Conservation (phyloP, 768 basidiomycete genomes). For the Pluteus cervinus region DNA sequence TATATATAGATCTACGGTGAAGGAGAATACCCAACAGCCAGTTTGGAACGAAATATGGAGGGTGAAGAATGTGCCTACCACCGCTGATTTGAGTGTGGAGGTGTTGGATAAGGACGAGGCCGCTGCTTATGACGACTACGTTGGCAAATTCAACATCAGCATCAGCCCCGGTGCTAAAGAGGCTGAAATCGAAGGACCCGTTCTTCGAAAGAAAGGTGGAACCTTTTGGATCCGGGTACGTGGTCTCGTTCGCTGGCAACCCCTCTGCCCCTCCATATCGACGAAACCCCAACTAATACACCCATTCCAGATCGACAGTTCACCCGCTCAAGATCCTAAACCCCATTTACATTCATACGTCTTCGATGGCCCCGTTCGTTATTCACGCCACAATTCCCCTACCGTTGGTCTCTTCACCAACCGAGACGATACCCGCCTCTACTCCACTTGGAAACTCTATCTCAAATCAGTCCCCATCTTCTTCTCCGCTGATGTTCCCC, state of each 20-base stretch:
- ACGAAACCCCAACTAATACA: neutral
- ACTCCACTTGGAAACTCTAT: conserved; percentile 78
- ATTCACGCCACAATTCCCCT: conserved; percentile 65
- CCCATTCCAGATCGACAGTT: conserved; percentile 45
- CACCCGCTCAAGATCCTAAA: conserved; percentile 32
- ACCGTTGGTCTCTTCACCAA: conserved; percentile 61
- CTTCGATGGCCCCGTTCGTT: conserved; percentile 72
- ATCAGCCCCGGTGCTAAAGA: conserved; percentile 58
- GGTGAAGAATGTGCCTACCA: conserved; percentile 64
- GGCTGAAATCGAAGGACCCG: conserved; percentile 48
- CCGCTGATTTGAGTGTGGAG: conserved; percentile 52
- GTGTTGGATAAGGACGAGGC: conserved; percentile 68
- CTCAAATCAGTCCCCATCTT: conserved; percentile 52
- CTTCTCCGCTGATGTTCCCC: conserved; percentile 50
- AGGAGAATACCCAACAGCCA: conserved; percentile 47
- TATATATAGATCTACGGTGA: conserved; percentile 60
- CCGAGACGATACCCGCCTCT: conserved; percentile 54
- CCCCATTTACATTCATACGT: conserved; percentile 45
- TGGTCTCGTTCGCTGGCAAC: neutral
- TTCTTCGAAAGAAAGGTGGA: conserved; percentile 45
- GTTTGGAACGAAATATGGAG: conserved; percentile 77
- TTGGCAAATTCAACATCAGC: conserved; percentile 56
- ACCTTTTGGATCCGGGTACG: conserved; percentile 66
- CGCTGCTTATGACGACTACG: conserved; percentile 49
- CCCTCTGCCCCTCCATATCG: neutral